Base-by-base conservation (phyloP, 352 stramenopile genomes). In the Plasmopara halstedii region DNA sequence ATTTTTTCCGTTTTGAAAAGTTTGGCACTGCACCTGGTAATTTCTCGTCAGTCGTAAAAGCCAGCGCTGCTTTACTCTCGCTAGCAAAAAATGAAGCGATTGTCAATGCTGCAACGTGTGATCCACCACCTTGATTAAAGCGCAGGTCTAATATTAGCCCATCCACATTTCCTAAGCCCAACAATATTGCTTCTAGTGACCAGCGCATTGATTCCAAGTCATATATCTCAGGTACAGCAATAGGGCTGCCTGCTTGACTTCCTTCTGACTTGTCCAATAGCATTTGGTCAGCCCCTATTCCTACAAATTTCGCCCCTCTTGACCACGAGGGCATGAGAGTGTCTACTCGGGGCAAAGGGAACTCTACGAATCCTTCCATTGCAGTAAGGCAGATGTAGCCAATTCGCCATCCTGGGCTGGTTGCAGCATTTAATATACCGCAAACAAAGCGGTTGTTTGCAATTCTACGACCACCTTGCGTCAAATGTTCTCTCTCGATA, bases 171-270 rank as follows among this genome's bases (percentile, higher is more conserved):
- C 69, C 66, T 5, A 88, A 53, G 6, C 67, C 68, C 20, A 72
- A 54, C 32, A 91, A 65, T 19, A 92, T 82, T 7, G 80, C 77
- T 62, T 92, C 77, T n/a, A 92, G 53, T 21, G 80, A 83, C 80
- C 80, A 92, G 13, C 77, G 77, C 77, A 92, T 89, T 6, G 77
- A 82, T 56, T 92, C 80, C n/a, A 92, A 46, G 48, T 92, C 80
- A 47, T 87, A 92, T 15, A 87, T 79, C 57, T 89, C 75, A 1
- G 80, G 80, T 15, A 92, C 77, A 0, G 60, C 34, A 36, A 71
- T 39, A 27, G 53, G 60, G 17, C 51, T 68, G 9, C 42, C 37
- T 2, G 48, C 44, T 19, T 54, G 4, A 46, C 37, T 35, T 51
- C 42, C 22, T 23, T 27, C 31, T 34, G 26, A 25, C 39, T 50